These are phyloP conservation scores for Vitis amurensis DNA, from an alignment of 164 flowering plant species.

Conservation along the genomic window DNA sequence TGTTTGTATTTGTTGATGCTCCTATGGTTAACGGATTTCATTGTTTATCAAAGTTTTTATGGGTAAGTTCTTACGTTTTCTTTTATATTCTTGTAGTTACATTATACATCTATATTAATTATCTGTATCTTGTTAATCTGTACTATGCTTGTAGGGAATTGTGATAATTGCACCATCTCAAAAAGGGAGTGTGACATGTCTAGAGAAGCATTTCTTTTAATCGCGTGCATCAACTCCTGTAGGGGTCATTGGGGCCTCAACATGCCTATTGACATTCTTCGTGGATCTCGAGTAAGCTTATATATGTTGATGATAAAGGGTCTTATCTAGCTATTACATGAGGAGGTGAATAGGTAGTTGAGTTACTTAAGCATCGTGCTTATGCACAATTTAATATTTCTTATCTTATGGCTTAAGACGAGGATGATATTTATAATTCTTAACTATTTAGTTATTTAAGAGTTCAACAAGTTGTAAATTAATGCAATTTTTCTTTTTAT, in stretches of 20 bases:
- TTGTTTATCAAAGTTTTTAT: too few species aligned
- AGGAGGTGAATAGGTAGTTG: neutral
- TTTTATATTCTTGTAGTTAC: too few species aligned
- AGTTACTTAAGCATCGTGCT: neutral
- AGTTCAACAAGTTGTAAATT: neutral
- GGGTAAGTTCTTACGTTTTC: too few species aligned
- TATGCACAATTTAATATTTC: neutral
- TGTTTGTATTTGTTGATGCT: too few species aligned
- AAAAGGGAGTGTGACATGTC: constrained; percentile 50
- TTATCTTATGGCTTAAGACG: neutral
- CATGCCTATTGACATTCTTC: constrained; percentile 60
- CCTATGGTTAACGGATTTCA: too few species aligned
- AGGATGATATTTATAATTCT: too few species aligned
- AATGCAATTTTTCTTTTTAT: too few species aligned
- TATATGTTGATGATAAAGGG: neutral
- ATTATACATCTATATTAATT: neutral
- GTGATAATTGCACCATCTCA: constrained; percentile 56
- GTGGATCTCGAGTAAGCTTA: constrained; percentile 62
- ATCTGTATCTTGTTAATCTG: neutral
- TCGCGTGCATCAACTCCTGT: constrained; percentile 49
- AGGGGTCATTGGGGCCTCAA: constrained; percentile 60
- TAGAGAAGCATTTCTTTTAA: constrained; percentile 51
- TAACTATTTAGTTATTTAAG: neutral
- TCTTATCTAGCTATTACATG: neutral
- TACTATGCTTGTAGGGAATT: constrained; percentile 37